A percentile compares a stretch with the other conserved stretches of the same genome.
Evolutionary conservation across 31 red algal species (phyloP).

Genomic region (Endocladia muricata): DNA sequence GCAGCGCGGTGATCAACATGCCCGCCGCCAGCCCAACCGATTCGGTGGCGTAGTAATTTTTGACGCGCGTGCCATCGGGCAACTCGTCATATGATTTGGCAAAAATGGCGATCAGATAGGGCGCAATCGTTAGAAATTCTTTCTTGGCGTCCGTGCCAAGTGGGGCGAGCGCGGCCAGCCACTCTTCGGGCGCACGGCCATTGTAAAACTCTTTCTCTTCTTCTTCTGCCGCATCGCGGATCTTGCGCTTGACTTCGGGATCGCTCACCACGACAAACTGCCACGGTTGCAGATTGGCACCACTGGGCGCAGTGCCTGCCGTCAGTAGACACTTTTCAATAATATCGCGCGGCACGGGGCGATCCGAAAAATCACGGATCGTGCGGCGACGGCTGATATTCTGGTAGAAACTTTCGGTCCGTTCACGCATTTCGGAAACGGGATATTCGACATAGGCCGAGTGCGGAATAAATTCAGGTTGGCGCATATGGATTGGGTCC

Average conservation of each 20-base stretch:
- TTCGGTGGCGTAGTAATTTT: conserved; percentile 18
- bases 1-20: conserved; percentile 16
- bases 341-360: not conserved
- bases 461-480: no score
- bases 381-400: not conserved
- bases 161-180: not conserved
- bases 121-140: conserved; percentile 2
- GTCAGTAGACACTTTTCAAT: not conserved
- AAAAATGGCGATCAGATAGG: conserved; percentile 1
- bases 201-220: conserved; percentile 7
- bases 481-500: no score
- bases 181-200: not conserved
- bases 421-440: no score
- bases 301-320: not conserved
- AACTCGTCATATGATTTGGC: not conserved
- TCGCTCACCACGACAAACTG: not conserved
- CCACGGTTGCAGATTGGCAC: conserved; percentile 13
- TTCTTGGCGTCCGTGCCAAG: conserved; percentile 1
- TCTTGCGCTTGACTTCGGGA: conserved; percentile 4
- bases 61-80: not conserved
- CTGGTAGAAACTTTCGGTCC: conserved; percentile 19
- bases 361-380: not conserved
- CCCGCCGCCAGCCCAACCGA: not conserved
- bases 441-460: no score
- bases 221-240: conserved; percentile 11